Evolutionary conservation across 2,329 filamentous ascomycete species (phyloP), one percentile per base, ranked within the genome.

Genomic region (Arthrobotrys megalospora): DNA sequence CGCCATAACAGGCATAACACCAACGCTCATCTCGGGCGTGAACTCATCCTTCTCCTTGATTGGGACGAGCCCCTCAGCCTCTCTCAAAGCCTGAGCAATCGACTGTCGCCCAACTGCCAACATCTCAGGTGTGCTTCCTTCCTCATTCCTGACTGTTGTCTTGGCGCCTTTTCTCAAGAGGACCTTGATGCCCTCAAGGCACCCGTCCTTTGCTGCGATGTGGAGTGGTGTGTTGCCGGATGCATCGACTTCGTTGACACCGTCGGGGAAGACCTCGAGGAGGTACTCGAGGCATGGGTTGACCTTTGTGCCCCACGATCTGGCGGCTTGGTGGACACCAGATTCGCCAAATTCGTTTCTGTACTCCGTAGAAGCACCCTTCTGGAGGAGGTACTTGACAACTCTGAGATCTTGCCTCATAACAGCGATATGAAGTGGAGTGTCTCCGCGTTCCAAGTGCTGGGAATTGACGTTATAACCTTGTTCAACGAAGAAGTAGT

Each of bases 211-310:
- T 4, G 79, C 70, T 1, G 79, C 79, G 12, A 68, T 70, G 47
- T 80, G 77, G 12, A 80, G 70, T 5, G 80, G 72, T 3, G 78
- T 80, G 45, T 73, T 79, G 21, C 70, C 70, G 0, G 69, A 62
- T n/a, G 55, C 34, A 50, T 79, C 76, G 12, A 79, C 69, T 48
- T 78, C 75, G 47, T 72, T 78, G 34, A 78, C 75, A 19, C 67
- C 75, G 24, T 78, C 75, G 12, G 75, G 75, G 75, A 78, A 78
- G 4, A 78, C 75, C 19, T 72, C 75, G 36, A 78, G 75, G 8
- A 78, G 67, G 14, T 78, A 78, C 47, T 78, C 75, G 38, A 78
- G 75, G 62, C 75, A 78, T 63, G 75, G 75, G 53, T 78, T 78
- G 43, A 63, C 75, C 28, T 78, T 78, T 38, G 75, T 78, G 2